A percentile compares a stretch with the other conserved stretches of the same genome.
Evolutionary conservation across 1,139 yeast genomes (phyloP).

Genomic region (Kurtzmaniella natalensis): DNA sequence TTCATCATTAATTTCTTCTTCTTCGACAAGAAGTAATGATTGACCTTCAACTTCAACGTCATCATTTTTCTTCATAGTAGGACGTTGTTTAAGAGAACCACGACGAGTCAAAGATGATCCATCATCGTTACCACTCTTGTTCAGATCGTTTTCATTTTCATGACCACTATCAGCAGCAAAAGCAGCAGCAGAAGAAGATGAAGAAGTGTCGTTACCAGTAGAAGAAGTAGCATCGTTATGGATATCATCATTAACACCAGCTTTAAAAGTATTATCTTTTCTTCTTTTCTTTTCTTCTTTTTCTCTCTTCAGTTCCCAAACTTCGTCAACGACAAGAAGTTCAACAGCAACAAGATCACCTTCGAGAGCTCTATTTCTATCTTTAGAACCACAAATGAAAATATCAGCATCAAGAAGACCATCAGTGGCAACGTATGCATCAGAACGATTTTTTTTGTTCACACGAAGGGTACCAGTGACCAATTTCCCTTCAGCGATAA

Average conservation of each 20-base stretch:
- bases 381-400: slow-evolving; percentile 98
- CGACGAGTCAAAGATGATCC: slow-evolving; percentile 58
- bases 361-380: slow-evolving; percentile 94
- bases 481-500: slow-evolving; percentile 83
- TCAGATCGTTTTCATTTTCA: no score
- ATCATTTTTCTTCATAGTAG: slow-evolving; percentile 97
- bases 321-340: slow-evolving; percentile 90
- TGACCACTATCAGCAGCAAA: slow-evolving; percentile 17
- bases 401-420: slow-evolving; percentile 94
- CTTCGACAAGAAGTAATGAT: slow-evolving; percentile 83
- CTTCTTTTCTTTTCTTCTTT: slow-evolving; percentile 96
- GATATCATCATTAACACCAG: slow-evolving; percentile 53
- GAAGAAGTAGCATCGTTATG: slow-evolving; percentile 64
- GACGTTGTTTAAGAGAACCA: slow-evolving; percentile 91
- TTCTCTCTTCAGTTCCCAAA: slow-evolving; percentile 94
- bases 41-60: slow-evolving; percentile 99
- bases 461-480: slow-evolving; percentile 93
- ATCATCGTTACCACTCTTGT: slow-evolving; percentile 21
- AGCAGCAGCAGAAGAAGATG: slow-evolving; percentile 15
- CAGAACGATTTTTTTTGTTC: slow-evolving; percentile 92
- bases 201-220: slow-evolving; percentile 23
- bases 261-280: slow-evolving; percentile 55
- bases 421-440: slow-evolving; percentile 95
- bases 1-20: slow-evolving; percentile 91
- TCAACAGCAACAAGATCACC: slow-evolving; percentile 97